Conservation (phyloP, 2,329 filamentous ascomycete genomes). For the Pleoardoris graminearum region DNA sequence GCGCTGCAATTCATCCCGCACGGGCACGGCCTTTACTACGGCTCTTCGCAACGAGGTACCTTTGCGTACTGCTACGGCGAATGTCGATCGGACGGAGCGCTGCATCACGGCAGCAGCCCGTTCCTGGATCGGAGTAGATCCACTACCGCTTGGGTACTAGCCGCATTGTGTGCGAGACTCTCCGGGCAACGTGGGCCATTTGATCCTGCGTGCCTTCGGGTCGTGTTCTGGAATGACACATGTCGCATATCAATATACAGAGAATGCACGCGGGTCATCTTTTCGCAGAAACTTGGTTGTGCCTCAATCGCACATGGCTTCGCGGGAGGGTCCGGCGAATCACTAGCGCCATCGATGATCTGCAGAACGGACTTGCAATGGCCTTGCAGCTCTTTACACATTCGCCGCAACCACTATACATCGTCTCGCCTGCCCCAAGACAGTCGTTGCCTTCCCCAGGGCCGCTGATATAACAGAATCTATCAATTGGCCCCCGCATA, state of each 20-base stretch:
- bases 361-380: conserved; percentile 2
- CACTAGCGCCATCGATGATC: conserved; percentile 9
- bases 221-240: too few species aligned
- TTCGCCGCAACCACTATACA: not conserved
- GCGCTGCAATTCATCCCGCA: not conserved
- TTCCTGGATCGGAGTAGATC: conserved; percentile 21
- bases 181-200: too few species aligned
- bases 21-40: too few species aligned
- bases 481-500: not conserved
- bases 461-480: not conserved
- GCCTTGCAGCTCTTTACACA: conserved; percentile 5
- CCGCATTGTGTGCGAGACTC: too few species aligned
- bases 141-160: too few species aligned
- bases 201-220: too few species aligned
- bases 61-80: too few species aligned
- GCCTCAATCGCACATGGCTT: conserved; percentile 7
- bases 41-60: too few species aligned
- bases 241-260: conserved; percentile 3
- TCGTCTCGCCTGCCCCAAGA: too few species aligned
- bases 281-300: conserved; percentile 2
- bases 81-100: not conserved
- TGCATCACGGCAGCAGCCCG: conserved; percentile 12
- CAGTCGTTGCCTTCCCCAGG: not conserved
- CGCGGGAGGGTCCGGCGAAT: conserved; percentile 9
- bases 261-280: not conserved